Conservation (phyloP, 176 grass and related monocot species). For the Oryza meridionalis region DNA sequence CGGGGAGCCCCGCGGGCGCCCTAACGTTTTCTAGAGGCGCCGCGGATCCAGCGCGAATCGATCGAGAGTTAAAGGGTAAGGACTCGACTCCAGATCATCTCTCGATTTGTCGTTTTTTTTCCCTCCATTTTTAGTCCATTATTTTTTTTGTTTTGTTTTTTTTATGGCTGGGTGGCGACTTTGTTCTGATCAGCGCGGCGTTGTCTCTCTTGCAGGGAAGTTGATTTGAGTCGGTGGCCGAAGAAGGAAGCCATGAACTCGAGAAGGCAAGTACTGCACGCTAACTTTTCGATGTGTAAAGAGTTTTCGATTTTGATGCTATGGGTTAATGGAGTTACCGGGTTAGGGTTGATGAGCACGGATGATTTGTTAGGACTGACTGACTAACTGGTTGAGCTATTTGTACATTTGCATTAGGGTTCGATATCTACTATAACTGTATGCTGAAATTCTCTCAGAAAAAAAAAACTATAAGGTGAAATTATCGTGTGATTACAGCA, state of each 20-base stretch:
- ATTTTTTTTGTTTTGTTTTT: not conserved
- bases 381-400: not conserved
- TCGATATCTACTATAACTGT: not conserved
- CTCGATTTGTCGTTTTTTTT: not conserved
- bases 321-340: not conserved
- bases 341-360: constrained; percentile 31
- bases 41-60: constrained; percentile 16
- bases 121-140: too few species aligned
- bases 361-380: not conserved
- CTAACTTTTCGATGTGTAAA: not conserved
- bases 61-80: constrained; percentile 21
- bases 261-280: constrained; percentile 48
- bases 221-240: not conserved
- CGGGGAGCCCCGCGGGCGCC: not conserved
- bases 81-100: constrained; percentile 20
- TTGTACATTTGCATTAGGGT: not conserved
- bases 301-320: constrained; percentile 5
- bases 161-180: not conserved
- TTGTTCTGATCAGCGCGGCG: constrained; percentile 28
- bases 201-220: constrained; percentile 19
- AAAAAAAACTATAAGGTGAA: not conserved
- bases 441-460: not conserved
- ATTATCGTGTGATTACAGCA: not conserved
- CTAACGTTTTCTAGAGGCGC: constrained; percentile 4
- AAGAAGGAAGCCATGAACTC: constrained; percentile 53